Evolutionary conservation across 257 asterid species (phyloP).

Genomic region (Verbascum thapsus): DNA sequence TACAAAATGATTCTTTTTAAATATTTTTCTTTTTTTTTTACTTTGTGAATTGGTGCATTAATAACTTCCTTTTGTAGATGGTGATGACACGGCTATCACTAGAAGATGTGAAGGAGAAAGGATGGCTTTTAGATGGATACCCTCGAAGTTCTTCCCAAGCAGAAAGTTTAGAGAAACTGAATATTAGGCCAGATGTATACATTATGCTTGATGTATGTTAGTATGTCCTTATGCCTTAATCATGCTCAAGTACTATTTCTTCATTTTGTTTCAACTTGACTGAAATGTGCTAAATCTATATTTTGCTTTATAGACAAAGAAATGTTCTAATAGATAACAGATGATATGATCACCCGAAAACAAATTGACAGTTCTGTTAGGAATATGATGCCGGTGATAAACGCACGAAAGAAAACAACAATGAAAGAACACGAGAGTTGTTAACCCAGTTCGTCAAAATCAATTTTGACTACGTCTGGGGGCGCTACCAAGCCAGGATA

Average conservation of each 20-base stretch:
- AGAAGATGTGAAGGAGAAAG: constrained; percentile 85
- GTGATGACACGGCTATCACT: constrained; percentile 73
- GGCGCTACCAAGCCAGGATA: no score
- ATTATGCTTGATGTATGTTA: constrained; percentile 78
- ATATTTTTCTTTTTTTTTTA: neutral
- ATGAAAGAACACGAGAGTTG: no score
- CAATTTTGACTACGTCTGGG: no score
- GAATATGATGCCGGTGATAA: no score
- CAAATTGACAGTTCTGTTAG: no score
- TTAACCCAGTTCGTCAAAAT: no score
- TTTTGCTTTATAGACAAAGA: constrained; percentile 1
- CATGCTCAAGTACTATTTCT: constrained; percentile 11
- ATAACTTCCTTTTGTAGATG: constrained; percentile 58
- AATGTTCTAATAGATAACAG: constrained; percentile 12
- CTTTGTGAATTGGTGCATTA: constrained; percentile 26
- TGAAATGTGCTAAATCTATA: constrained; percentile 14
- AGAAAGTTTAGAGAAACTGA: constrained; percentile 77
- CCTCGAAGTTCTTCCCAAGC: constrained; percentile 88
- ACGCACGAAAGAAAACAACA: no score
- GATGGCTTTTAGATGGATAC: constrained; percentile 97
- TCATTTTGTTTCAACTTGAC: constrained; percentile 14
- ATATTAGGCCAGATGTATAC: constrained; percentile 76
- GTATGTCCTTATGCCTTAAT: constrained; percentile 16
- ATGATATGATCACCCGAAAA: neutral
- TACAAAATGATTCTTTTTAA: constrained; percentile 39